Percentiles rank a stretch among this genome's conserved stretches.
phyloP scores from a whole-genome alignment of 495 filamentous ascomycete genomes.

The Aspergillus biplanus region DNA sequence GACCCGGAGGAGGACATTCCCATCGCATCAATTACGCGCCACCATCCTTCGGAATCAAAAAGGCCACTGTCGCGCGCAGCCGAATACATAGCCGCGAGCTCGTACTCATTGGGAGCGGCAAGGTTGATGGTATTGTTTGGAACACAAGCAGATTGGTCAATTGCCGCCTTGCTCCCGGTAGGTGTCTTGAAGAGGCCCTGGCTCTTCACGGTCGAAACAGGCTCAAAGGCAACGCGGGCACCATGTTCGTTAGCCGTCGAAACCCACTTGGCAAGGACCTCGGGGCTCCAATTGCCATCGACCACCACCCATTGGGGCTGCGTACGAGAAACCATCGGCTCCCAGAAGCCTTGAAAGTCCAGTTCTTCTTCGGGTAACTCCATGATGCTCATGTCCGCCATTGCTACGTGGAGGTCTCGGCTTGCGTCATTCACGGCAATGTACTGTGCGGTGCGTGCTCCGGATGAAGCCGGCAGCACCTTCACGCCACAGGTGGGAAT shows the following conservation, averaged over 20 bases:
- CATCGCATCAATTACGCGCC: constrained; percentile 74
- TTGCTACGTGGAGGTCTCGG: constrained; percentile 81
- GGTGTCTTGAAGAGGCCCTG: constrained; percentile 62
- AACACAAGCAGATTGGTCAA: constrained; percentile 48
- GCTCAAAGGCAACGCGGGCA: constrained; percentile 78
- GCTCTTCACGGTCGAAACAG: constrained; percentile 83
- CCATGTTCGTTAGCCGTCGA: constrained; percentile 54
- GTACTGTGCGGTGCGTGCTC: constrained; percentile 80
- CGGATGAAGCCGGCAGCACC: constrained; percentile 52
- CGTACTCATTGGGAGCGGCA: constrained; percentile 79
- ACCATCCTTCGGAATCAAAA: constrained; percentile 73
- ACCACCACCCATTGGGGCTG: constrained; percentile 75
- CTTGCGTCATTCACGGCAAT: constrained; percentile 82
- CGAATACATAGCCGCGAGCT: constrained; percentile 75
- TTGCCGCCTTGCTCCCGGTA: constrained; percentile 26
- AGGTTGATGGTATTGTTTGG: constrained; percentile 69
- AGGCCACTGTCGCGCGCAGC: constrained; percentile 63
- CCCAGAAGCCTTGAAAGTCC: constrained; percentile 58
- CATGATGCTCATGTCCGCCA: constrained; percentile 94
- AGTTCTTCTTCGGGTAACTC: constrained; percentile 51
- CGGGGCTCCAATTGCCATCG: constrained; percentile 79
- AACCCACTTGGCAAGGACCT: constrained; percentile 65
- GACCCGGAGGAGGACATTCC: constrained; percentile 59
- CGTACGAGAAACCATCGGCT: constrained; percentile 54
- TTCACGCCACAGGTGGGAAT: constrained; percentile 67